A percentile compares a stretch with the other conserved stretches of the same genome.
Conservation (phyloP, 257 asterid species). For the Striga asiatica region DNA sequence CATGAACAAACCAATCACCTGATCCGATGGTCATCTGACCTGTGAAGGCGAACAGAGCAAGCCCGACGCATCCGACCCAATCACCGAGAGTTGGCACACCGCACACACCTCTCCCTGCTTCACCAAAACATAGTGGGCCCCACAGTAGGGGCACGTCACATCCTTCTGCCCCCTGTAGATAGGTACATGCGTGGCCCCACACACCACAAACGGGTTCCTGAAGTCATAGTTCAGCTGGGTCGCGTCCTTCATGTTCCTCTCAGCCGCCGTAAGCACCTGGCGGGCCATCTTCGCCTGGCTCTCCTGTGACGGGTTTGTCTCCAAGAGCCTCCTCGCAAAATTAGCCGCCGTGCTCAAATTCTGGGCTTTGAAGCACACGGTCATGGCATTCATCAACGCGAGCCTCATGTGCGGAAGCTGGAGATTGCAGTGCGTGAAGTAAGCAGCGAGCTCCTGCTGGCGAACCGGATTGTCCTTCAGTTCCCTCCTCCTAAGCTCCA, state of each 20-base stretch:
- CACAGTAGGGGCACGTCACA: constrained; percentile 67
- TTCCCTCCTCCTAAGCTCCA: constrained; percentile 76
- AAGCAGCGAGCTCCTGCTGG: constrained; percentile 84
- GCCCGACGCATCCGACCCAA: constrained; percentile 58
- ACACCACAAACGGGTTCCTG: constrained; percentile 77
- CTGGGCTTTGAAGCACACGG: constrained; percentile 50
- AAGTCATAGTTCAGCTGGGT: constrained; percentile 67
- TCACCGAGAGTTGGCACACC: constrained; percentile 61
- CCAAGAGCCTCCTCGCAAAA: constrained; percentile 70
- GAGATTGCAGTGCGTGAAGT: constrained; percentile 78
- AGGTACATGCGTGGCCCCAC: constrained; percentile 81
- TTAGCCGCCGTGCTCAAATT: constrained; percentile 68
- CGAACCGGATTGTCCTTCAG: constrained; percentile 53
- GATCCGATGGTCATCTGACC: constrained; percentile 25
- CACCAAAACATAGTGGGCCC: constrained; percentile 52
- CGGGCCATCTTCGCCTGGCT: constrained; percentile 55
- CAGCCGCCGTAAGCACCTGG: constrained; percentile 63
- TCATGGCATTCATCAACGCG: constrained; percentile 61
- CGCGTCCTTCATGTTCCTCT: constrained; percentile 59
- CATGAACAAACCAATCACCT: neutral
- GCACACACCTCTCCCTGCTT: constrained; percentile 68
- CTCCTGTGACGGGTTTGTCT: constrained; percentile 58
- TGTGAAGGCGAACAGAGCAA: constrained; percentile 54
- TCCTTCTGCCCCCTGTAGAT: constrained; percentile 86
- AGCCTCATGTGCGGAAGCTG: constrained; percentile 72